Evolutionary conservation across 352 stramenopile species (phyloP), one percentile per base, ranked within the genome.

Genomic region (Aphanomyces invadans): DNA sequence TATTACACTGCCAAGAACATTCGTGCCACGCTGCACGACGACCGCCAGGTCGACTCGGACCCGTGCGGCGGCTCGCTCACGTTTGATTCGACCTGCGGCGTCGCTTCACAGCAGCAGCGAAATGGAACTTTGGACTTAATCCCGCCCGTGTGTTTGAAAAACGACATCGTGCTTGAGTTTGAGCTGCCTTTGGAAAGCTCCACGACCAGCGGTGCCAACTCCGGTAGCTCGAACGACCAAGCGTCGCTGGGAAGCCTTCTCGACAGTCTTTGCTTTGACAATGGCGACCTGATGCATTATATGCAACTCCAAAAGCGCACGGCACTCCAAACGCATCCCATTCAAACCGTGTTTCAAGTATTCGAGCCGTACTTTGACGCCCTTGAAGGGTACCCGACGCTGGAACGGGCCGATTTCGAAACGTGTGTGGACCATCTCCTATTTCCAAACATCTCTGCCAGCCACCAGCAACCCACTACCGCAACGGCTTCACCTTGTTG

Each of bases 1-100:
- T 94, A 94, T 62, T 94, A 88, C 70, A 91, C 81, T 5, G 81
- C 83, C 1, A 89, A 92, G 67, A 90, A 92, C 53, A 90, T 90
- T 65, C 81, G 83, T 62, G 85, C 90, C 7, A 83, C 59, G 12
- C 36, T 15, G 7, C n/a, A 46, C 31, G 25, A 59, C 51, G 78
- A 86, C 28, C 78, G 89, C 23, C 83, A 89, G 54, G 78, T 89
- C 0, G 76, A 84, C 23, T 62, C 63, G 44, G 42, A 62, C 21
- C n/a, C n/a, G n/a, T n/a, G n/a, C n/a, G 19, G 9, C 5, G 17
- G 7, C 4, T 38, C 49, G 29, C 49, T 57, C 0, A 57, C 49
- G 49, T 57, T 57, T 57, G 62, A 68, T n/a, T n/a, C n/a, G n/a
- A n/a, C n/a, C n/a, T n/a, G n/a, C n/a, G n/a, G n/a, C n/a, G n/a